Percentiles rank a stretch among this genome's conserved stretches.
Evolutionary conservation across 441 rosid species (phyloP).

Genomic region (Capsella rubella): DNA sequence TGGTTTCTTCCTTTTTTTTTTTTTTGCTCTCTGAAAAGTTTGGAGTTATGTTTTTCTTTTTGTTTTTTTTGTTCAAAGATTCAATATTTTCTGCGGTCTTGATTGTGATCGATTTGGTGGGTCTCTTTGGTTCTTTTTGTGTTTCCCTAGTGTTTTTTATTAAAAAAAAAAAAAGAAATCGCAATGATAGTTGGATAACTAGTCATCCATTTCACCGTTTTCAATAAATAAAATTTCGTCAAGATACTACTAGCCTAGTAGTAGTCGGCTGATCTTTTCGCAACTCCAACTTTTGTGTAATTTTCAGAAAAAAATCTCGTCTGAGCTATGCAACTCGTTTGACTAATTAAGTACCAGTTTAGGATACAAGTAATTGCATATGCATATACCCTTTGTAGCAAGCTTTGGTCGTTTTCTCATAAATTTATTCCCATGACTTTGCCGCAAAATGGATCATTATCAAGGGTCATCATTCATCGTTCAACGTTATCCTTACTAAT

Average conservation of each 20-base stretch:
- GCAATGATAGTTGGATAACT: slow-evolving; percentile 22
- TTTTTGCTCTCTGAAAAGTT: slow-evolving; percentile 17
- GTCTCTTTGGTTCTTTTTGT: slow-evolving; percentile 34
- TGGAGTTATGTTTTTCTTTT: neutral
- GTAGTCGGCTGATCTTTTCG: slow-evolving; percentile 14
- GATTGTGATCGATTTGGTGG: slow-evolving; percentile 43
- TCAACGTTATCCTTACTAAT: slow-evolving; percentile 41
- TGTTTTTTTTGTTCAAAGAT: slow-evolving; percentile 24
- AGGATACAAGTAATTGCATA: neutral
- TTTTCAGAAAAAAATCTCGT: neutral
- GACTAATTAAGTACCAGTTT: neutral
- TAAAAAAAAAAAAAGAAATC: neutral
- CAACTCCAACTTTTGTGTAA: neutral
- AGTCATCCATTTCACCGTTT: slow-evolving; percentile 9
- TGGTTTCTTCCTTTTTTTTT: slow-evolving; percentile 34
- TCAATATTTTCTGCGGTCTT: slow-evolving; percentile 46
- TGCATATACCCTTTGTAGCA: slow-evolving; percentile 6
- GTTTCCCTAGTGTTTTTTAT: slow-evolving; percentile 39
- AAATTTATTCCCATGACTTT: neutral
- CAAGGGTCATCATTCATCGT: slow-evolving; percentile 12
- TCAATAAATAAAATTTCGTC: neutral
- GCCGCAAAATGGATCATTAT: slow-evolving; percentile 19
- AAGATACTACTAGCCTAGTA: slow-evolving; percentile 1
- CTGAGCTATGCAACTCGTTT: neutral
- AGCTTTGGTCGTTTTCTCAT: slow-evolving; percentile 5